Evolutionary conservation across 2,329 filamentous ascomycete species (phyloP), one percentile per base, ranked within the genome.

Genomic region (Niveomyces coronatus): DNA sequence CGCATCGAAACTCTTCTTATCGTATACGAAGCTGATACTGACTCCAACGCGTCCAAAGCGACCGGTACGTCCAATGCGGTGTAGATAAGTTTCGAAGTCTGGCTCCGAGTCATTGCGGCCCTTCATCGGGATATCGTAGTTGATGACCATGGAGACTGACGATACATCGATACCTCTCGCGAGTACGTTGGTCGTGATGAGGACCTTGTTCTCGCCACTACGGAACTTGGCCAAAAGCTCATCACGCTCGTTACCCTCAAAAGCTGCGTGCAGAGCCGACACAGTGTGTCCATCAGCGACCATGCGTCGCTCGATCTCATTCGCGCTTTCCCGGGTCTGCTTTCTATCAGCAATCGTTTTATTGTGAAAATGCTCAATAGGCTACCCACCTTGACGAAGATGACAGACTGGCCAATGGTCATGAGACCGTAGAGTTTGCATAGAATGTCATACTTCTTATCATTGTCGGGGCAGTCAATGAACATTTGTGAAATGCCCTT

Each of bases 401-500:
- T 96, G 54, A 98, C 94, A 0, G 91, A 96, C 7, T 89, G 94
- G 5, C 88, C 88, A 51, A 96, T 87, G 13, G 88, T 95, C 76
- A 98, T 89, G 31, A 96, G 69, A 41, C 89, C 88, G 56, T 98
- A 98, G 43, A 98, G 82, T 56, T 89, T 85, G 58, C 93, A 83
- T 7, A 98, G 76, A 41, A 85, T 79, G 24, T 82, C 76, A 56
- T 94, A 98, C 58, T 96, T 96, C 53, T 85, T 78, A 24, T 79
- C 66, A 47, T 93, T 84, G 23, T 72, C 71, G 16, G 83, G 76
- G 53, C 89, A 96, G 60, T 98, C 91, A 57, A 98, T 85, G 57
- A 93, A 98, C 65, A 98, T 85, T 56, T 98, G 91, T 48, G 89
- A 94, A 57, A 98, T 98, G 16, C 91, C 91, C 58, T 91, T 86